phyloP scores from a whole-genome alignment of 805 yeast genomes.

The Wickerhamiella kurtzmanii region DNA sequence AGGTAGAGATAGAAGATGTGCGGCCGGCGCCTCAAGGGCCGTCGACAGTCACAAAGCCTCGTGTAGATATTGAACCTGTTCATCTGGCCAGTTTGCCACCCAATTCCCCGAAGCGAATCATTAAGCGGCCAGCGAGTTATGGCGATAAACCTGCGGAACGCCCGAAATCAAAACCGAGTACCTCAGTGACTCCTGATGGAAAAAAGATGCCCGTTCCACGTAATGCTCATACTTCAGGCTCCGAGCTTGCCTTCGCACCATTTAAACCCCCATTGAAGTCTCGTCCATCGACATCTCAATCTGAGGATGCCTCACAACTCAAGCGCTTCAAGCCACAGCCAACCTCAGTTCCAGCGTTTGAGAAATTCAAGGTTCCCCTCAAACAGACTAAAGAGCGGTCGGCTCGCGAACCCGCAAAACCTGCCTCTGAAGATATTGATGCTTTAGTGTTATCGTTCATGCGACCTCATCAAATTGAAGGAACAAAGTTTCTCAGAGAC shows the following conservation, averaged over 20 bases:
- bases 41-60: neutral
- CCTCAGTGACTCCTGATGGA: too few species aligned
- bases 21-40: neutral
- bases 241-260: too few species aligned
- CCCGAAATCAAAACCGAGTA: too few species aligned
- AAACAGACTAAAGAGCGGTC: neutral
- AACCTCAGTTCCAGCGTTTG: too few species aligned
- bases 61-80: too few species aligned
- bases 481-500: constrained; percentile 66
- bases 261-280: neutral
- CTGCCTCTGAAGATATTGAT: neutral
- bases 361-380: too few species aligned
- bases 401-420: neutral
- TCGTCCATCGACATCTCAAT: neutral
- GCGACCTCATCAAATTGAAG: constrained; percentile 81
- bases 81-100: too few species aligned
- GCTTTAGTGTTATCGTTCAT: constrained; percentile 28
- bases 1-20: constrained; percentile 26
- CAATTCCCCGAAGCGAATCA: too few species aligned
- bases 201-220: too few species aligned
- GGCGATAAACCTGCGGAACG: too few species aligned
- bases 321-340: constrained; percentile 18
- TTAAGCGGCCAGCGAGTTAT: too few species aligned
- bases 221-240: too few species aligned
- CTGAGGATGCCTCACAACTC: constrained; percentile 1